These are phyloP conservation scores for Amanita jacksonii DNA, from an alignment of 768 basidiomycete species.

Conservation along the genomic window DNA sequence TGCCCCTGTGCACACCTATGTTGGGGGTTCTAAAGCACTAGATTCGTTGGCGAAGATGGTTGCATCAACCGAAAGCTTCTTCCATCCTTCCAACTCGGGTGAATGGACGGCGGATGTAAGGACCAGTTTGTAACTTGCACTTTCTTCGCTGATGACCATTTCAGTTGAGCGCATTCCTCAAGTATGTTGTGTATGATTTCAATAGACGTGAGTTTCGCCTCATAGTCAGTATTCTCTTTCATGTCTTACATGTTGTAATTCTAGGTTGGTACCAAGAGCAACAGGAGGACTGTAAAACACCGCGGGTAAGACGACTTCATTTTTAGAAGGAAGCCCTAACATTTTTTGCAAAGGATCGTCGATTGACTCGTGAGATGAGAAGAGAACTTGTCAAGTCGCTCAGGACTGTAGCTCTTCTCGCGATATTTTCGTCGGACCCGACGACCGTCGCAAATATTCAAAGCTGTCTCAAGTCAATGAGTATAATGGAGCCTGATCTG, in stretches of 20 bases:
- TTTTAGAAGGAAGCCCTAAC: constrained; percentile 1
- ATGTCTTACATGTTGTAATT: constrained; percentile 4
- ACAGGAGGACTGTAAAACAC: constrained; percentile 71
- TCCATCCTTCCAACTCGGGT: constrained; percentile 85
- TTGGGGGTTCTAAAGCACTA: constrained; percentile 79
- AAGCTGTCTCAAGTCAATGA: constrained; percentile 74
- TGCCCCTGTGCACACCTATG: constrained; percentile 37
- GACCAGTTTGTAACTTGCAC: constrained; percentile 6
- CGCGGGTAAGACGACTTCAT: constrained; percentile 29
- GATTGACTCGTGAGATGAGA: constrained; percentile 70
- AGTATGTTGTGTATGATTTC: constrained; percentile 77
- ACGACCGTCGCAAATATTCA: constrained; percentile 69
- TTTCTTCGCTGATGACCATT: constrained; percentile 5
- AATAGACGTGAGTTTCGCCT: constrained; percentile 48
- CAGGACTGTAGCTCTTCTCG: constrained; percentile 73
- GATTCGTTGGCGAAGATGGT: constrained; percentile 81
- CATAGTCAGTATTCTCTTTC: not conserved
- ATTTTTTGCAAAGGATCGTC: constrained; percentile 42
- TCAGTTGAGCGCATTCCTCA: constrained; percentile 77
- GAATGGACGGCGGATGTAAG: constrained; percentile 70
- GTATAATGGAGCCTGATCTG: constrained; percentile 77
- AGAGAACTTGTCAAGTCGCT: constrained; percentile 78
- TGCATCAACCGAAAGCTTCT: constrained; percentile 83
- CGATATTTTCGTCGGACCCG: constrained; percentile 83
- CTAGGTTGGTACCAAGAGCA: constrained; percentile 75